Evolutionary conservation across 2,329 filamentous ascomycete species (phyloP), one percentile per base, ranked within the genome.

Genomic region (Phaeosphaeria sp.): DNA sequence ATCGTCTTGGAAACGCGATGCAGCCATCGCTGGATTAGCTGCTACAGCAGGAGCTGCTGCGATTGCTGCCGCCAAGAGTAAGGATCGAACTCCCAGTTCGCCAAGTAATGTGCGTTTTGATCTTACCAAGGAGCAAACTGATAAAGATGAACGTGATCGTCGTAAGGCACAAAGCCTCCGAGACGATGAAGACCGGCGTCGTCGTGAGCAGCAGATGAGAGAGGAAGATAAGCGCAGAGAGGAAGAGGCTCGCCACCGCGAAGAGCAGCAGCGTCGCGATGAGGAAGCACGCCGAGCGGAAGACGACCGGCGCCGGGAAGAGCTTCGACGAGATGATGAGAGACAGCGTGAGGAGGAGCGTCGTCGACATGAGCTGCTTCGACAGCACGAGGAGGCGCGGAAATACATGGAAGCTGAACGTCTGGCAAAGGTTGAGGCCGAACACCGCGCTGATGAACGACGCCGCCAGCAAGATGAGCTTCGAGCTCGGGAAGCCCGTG

Each of bases 31-130:
- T 46, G 79, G 79, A 21, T 72, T 74, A 55, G 79, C 78, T 36
- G 80, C 79, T 9, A 72, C 77, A 13, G 76, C 80, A 44, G 79
- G 79, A 30, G 77, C 73, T n/a, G 78, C 74, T 39, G 79, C 77
- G 11, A 59, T 78, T 17, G 75, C 75, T 46, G 68, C 68, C 20
- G 63, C 69, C 23, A 70, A 72, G 59, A 48, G 58, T 21, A 50
- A 54, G 23, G 67, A 69, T 41, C 68, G 67, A 9, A 66, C 64
- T 1, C 55, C 66, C 11, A 72, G 69, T 54, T 72, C 71, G 21
- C 69, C 77, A 17, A 78, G 78, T 9, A 82, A 80, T 58, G 86
- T 88, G 7, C 82, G 83, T 53, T 88, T 88, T 62, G 81, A 84
- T 39, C 68, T 87, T 50, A 87, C 85, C 0, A 78, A 86, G 47